Evolutionary conservation across 345 rosid genomes (phyloP), one percentile per base, ranked within the genome.

Genomic region (Gossypium anomalum): DNA sequence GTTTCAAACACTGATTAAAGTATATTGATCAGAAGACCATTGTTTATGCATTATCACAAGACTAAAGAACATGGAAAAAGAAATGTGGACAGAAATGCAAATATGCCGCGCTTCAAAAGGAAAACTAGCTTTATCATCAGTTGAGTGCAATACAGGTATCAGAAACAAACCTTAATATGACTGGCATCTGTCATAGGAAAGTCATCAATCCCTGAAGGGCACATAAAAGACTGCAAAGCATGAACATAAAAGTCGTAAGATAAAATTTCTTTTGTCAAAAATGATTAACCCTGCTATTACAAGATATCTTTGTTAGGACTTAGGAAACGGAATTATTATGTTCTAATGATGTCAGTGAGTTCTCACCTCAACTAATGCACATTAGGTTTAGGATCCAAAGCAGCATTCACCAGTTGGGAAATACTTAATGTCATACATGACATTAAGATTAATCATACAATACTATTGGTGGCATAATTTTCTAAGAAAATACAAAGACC

Each of bases 131-230:
- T 59, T 23, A 51, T 8, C 2, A 25, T 45, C 41, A 38, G 29
- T 22, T 44, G 66, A 72, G 34, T 72, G 64, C 48, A 62, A 62
- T 53, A 63, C 7, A 52, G 45, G 72, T 16, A 47, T 53, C 67
- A 13, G 55, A 51, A 61, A 22, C 83, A 7, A 60, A 91, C 98
- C 98, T 93, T 93, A 69, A 95, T 93, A 71, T 95, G 99, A 80
- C 80, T 85, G 49, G 82, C 81, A 76, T 86, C 88, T 67, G 99
- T 93, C 99, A 95, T 95, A 14, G 97, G 98, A 63, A 95, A 95
- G 88, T 95, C 99, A 22, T 90, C 80, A 83, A 93, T 93, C 78
- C 98, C 99, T 2, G 99, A 95, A 67, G 98, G 98, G 79, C 98
- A 95, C 97, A 95, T 93, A 78, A 95, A 95, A 55, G 99, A 91